Base-by-base conservation (phyloP, 2,329 filamentous ascomycete species). In the Eurotiales sp. region DNA sequence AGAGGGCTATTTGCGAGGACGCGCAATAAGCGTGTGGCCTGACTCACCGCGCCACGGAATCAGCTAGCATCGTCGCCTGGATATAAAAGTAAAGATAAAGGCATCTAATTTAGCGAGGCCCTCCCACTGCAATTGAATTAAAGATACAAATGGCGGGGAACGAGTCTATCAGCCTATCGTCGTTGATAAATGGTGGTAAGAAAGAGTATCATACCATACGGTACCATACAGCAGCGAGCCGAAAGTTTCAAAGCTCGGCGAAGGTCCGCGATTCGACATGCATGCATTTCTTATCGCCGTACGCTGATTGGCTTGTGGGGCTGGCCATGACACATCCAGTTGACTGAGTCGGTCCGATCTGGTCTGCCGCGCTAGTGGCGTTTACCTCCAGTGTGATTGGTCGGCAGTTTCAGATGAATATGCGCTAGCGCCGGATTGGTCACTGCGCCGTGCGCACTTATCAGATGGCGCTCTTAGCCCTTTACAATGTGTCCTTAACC, bases 321-420 rank as follows among this genome's bases (percentile, higher is more conserved):
- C 22, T 36, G 17, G 34, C 27, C 39, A 45, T 53, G 51, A 53
- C 51, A 53, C 51, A 53, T 46, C 46, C 23, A 25, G 46, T 21
- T 53, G 51, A 53, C 51, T 53, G 34, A 37, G 17, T 37, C 34
- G 34, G 34, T 12, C 34, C 34, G 34, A 21, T 37, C 34, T 36
- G 3, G 21, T 17, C 15, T 8, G 15, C n/a, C 12, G 34, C 34
- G 34, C 32, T 36, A 36, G 32, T 15, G n/a, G 32, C 34, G 34
- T 37, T 37, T 37, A 37, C n/a, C 34, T 21, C 10, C 5, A 10
- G 10, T 27, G 5, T 27, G 25, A 27, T 27, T 27, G 25, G 25
- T 10, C 25, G 5, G 10, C 25, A 6, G 5, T 27, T n/a, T n/a
- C n/a, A n/a, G n/a, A n/a, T n/a, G n/a, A n/a, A 27, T 27, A 5